phyloP scores from a whole-genome alignment of 768 basidiomycete species.

The Podaxis sp. region DNA sequence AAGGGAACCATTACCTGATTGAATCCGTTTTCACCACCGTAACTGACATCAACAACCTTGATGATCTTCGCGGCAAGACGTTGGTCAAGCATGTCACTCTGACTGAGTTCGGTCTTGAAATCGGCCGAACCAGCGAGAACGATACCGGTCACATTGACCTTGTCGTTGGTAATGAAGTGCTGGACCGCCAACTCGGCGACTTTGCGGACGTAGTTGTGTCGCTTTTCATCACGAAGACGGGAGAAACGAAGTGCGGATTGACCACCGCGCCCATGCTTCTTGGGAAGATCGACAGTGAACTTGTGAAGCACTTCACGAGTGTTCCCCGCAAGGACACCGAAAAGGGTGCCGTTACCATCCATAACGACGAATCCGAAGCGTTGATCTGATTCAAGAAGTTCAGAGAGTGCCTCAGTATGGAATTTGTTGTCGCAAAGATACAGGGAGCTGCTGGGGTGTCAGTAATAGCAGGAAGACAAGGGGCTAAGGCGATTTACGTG shows the following conservation, averaged over 20 bases:
- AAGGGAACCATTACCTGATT: conserved; percentile 71
- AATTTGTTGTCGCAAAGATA: conserved; percentile 99
- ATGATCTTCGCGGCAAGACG: conserved; percentile 89
- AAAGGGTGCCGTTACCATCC: conserved; percentile 98
- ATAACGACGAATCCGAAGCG: conserved; percentile 99
- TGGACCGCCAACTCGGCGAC: conserved; percentile 97
- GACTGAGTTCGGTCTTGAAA: conserved; percentile 97
- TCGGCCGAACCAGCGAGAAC: conserved; percentile 97
- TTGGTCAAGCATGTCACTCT: conserved; percentile 94
- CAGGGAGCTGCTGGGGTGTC: conserved; percentile 61
- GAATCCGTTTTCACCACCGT: conserved; percentile 98
- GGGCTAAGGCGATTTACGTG: conserved; percentile 58
- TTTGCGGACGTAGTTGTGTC: conserved; percentile 99
- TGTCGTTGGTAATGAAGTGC: conserved; percentile 97
- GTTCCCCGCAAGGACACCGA: conserved; percentile 94
- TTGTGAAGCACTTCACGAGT: conserved; percentile 97
- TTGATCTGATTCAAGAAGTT: conserved; percentile 94
- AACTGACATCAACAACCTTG: conserved; percentile 98
- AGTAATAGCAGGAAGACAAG: conserved; percentile 2
- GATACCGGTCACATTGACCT: conserved; percentile 95
- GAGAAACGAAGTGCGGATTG: conserved; percentile 99
- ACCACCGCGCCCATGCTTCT: conserved; percentile 99
- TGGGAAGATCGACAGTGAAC: conserved; percentile 97
- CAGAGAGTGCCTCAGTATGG: conserved; percentile 96
- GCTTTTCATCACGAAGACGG: conserved; percentile 97